Percentiles rank a stretch among this genome's conserved stretches.
These are phyloP conservation scores for Cryptosporidium meleagridis DNA, from an alignment of 169 alveolate species.

Conservation along the genomic window DNA sequence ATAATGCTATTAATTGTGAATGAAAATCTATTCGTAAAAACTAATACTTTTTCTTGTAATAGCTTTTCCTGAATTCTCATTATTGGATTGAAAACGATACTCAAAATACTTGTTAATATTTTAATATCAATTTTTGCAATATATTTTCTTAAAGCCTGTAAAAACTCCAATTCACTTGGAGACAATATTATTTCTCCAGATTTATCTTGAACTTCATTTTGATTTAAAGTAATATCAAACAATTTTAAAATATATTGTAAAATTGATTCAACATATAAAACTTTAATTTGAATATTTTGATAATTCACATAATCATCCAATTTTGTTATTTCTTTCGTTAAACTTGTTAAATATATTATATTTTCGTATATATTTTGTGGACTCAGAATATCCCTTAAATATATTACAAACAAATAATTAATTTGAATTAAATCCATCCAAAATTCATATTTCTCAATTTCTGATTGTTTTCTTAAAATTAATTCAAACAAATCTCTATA, in stretches of 20 bases:
- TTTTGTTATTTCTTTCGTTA: not conserved
- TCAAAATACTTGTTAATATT: not conserved
- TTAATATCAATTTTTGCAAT: not conserved
- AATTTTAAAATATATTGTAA: not conserved
- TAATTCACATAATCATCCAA: not conserved
- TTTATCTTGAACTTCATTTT: not conserved
- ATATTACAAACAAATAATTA: not conserved
- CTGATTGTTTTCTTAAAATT: not conserved
- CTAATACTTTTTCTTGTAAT: not conserved
- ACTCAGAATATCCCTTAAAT: not conserved
- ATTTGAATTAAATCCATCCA: not conserved
- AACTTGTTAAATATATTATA: not conserved
- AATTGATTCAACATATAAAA: not conserved
- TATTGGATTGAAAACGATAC: constrained; percentile 9
- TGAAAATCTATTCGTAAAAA: not conserved
- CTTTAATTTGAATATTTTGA: not conserved
- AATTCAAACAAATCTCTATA: not conserved
- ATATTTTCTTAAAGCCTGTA: not conserved
- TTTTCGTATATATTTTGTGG: not conserved
- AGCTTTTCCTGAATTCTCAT: not conserved
- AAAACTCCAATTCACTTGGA: not conserved
- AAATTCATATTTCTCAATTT: not conserved
- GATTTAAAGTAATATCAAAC: not conserved
- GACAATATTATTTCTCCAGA: not conserved
- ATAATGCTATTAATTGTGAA: not conserved